Evolutionary conservation across 2,329 filamentous ascomycete species (phyloP).

Genomic region (Ophiosphaerella herpotricha): DNA sequence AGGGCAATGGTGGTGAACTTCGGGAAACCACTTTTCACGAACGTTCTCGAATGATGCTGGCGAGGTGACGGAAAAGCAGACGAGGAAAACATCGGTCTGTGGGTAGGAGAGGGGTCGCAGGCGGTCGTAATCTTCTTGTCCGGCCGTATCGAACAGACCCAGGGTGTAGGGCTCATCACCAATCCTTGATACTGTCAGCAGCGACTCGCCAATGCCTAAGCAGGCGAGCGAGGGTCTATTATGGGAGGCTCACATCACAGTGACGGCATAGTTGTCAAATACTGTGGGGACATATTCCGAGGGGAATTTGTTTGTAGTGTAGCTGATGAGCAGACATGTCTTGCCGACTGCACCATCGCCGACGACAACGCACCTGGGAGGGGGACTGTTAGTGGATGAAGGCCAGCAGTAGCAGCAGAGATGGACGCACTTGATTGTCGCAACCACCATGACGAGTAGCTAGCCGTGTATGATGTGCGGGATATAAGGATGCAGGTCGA

Average conservation of each 20-base stretch:
- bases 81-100: conserved; percentile 97
- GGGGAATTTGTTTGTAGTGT: conserved; percentile 99
- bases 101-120: conserved; percentile 96
- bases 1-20: conserved; percentile 98
- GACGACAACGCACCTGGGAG: conserved; percentile 88
- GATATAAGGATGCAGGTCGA: background rate
- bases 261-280: conserved; percentile 99
- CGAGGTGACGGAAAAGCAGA: conserved; percentile 98
- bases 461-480: background rate
- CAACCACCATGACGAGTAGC: conserved; percentile 44
- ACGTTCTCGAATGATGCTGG: conserved; percentile 99
- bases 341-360: conserved; percentile 99
- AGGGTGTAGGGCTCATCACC: conserved; percentile 98
- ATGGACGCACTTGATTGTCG: conserved; percentile 49
- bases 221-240: too few species aligned
- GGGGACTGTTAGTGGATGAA: conserved; percentile 13
- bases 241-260: conserved; percentile 80
- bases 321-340: conserved; percentile 98
- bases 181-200: conserved; percentile 69
- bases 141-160: conserved; percentile 96
- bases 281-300: conserved; percentile 99
- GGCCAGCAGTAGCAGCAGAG: background rate
- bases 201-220: conserved; percentile 6
- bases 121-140: conserved; percentile 99
- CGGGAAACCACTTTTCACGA: conserved; percentile 97